A percentile compares a stretch with the other conserved stretches of the same genome.
Conservation (phyloP, 306 rosid species). For the Delonix regia region DNA sequence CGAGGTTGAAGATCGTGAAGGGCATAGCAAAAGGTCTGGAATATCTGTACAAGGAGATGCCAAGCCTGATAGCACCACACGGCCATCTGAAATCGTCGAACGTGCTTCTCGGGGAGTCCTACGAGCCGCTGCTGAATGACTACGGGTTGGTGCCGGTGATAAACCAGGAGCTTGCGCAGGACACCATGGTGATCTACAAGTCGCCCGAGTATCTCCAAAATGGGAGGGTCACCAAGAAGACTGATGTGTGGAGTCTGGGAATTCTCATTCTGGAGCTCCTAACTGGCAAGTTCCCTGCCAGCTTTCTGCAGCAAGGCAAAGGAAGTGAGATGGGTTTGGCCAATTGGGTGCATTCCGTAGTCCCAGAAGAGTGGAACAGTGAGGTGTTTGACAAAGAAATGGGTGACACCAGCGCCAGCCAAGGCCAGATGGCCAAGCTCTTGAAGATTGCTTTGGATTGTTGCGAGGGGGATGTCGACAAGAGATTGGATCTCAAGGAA, state of each 20-base stretch:
- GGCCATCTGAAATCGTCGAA: slow-evolving; percentile 90
- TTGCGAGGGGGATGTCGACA: slow-evolving; percentile 69
- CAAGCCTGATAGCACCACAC: slow-evolving; percentile 64
- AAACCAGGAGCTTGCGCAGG: slow-evolving; percentile 74
- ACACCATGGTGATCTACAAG: slow-evolving; percentile 69
- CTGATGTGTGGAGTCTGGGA: slow-evolving; percentile 90
- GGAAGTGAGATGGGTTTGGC: slow-evolving; percentile 58
- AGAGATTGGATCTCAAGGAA: slow-evolving; percentile 69
- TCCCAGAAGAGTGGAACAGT: slow-evolving; percentile 47
- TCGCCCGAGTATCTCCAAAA: slow-evolving; percentile 79
- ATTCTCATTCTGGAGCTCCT: slow-evolving; percentile 68
- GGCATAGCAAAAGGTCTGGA: slow-evolving; percentile 71
- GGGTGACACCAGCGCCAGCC: slow-evolving; percentile 25
- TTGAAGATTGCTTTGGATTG: slow-evolving; percentile 70
- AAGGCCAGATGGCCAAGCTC: slow-evolving; percentile 62
- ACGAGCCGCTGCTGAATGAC: slow-evolving; percentile 70
- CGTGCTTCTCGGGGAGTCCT: slow-evolving; percentile 58
- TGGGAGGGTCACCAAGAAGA: slow-evolving; percentile 74
- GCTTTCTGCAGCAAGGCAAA: slow-evolving; percentile 54
- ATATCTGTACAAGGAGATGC: slow-evolving; percentile 66
- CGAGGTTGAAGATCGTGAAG: slow-evolving; percentile 67
- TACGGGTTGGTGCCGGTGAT: slow-evolving; percentile 77
- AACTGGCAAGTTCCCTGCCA: slow-evolving; percentile 66
- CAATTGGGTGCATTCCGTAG: slow-evolving; percentile 59
- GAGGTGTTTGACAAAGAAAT: slow-evolving; percentile 68